Evolutionary conservation across 2,329 filamentous ascomycete genomes (phyloP).

Genomic region (Blastomyces emzantsi): DNA sequence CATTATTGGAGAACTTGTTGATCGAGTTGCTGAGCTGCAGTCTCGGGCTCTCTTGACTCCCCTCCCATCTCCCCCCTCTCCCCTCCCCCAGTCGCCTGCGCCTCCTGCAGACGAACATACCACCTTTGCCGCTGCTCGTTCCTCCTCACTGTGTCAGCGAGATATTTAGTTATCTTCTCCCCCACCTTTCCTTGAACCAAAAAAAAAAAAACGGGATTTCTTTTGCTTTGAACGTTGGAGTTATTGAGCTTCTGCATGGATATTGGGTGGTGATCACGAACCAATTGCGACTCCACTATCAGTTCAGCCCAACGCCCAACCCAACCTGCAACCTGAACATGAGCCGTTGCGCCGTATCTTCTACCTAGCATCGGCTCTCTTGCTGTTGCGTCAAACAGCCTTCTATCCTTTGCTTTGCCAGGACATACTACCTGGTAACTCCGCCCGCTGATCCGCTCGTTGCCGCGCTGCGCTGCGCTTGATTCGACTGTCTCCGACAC

Average conservation of each 20-base stretch:
- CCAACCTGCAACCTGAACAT: slow-evolving; percentile 13
- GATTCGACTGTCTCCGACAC: neutral
- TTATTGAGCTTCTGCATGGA: neutral
- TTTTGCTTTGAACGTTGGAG: neutral
- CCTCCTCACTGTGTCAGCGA: neutral
- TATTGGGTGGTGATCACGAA: slow-evolving; percentile 1
- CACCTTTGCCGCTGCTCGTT: neutral
- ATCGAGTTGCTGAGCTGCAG: slow-evolving; percentile 8
- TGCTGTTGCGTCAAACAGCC: slow-evolving; percentile 16
- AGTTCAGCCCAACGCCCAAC: slow-evolving; percentile 8
- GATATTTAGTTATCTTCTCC: neutral
- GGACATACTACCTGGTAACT: slow-evolving; percentile 11
- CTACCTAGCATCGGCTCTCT: slow-evolving; percentile 16
- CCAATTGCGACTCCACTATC: slow-evolving; percentile 12
- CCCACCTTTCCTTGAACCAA: neutral
- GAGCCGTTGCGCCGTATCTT: slow-evolving; percentile 15
- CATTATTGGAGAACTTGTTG: slow-evolving; percentile 1
- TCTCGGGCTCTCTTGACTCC: neutral
- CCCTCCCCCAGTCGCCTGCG: neutral
- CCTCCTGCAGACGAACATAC: neutral
- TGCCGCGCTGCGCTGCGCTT: neutral
- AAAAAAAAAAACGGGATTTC: neutral
- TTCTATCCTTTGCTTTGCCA: slow-evolving; percentile 20
- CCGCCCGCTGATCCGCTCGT: neutral
- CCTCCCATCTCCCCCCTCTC: neutral